Evolutionary conservation across 2,329 filamentous ascomycete genomes (phyloP).

Genomic region (Chaetothyriales sp.): DNA sequence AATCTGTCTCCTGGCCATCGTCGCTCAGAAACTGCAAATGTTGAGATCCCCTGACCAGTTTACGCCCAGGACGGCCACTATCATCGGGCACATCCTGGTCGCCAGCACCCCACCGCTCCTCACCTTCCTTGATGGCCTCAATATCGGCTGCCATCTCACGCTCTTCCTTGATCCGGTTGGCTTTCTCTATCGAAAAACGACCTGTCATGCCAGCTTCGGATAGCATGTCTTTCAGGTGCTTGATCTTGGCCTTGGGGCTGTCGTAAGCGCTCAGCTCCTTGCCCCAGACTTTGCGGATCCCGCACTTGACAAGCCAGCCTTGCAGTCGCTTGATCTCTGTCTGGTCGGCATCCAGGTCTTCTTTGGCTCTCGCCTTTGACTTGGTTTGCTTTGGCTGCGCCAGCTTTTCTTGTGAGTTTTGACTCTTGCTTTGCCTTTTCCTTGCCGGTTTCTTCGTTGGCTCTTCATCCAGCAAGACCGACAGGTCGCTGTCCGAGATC

Average conservation of each 20-base stretch:
- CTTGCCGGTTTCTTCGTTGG: slow-evolving; percentile 39
- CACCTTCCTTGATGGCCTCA: slow-evolving; percentile 69
- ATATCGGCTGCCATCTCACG: slow-evolving; percentile 73
- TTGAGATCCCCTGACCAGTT: slow-evolving; percentile 29
- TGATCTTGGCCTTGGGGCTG: slow-evolving; percentile 63
- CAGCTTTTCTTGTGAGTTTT: slow-evolving; percentile 19
- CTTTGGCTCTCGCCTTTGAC: slow-evolving; percentile 29
- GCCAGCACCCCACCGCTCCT: slow-evolving; percentile 55
- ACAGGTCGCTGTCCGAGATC: slow-evolving; percentile 50
- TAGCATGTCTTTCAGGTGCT: slow-evolving; percentile 64
- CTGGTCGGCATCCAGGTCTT: slow-evolving; percentile 46
- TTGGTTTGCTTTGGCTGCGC: slow-evolving; percentile 19
- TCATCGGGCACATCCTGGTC: slow-evolving; percentile 26
- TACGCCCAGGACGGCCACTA: slow-evolving; percentile 24
- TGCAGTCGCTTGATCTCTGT: slow-evolving; percentile 80
- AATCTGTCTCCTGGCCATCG: slow-evolving; percentile 49
- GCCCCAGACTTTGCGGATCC: slow-evolving; percentile 81
- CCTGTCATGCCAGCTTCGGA: slow-evolving; percentile 74
- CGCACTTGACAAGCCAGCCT: slow-evolving; percentile 74
- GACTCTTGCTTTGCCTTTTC: slow-evolving; percentile 27
- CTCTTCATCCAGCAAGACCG: slow-evolving; percentile 61
- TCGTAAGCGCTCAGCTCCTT: slow-evolving; percentile 65
- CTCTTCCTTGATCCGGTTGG: slow-evolving; percentile 71
- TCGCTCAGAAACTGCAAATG: slow-evolving; percentile 47
- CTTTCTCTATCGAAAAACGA: slow-evolving; percentile 71